phyloP scores from a whole-genome alignment of 2,329 filamentous ascomycete species.

The Shiraia sp. region DNA sequence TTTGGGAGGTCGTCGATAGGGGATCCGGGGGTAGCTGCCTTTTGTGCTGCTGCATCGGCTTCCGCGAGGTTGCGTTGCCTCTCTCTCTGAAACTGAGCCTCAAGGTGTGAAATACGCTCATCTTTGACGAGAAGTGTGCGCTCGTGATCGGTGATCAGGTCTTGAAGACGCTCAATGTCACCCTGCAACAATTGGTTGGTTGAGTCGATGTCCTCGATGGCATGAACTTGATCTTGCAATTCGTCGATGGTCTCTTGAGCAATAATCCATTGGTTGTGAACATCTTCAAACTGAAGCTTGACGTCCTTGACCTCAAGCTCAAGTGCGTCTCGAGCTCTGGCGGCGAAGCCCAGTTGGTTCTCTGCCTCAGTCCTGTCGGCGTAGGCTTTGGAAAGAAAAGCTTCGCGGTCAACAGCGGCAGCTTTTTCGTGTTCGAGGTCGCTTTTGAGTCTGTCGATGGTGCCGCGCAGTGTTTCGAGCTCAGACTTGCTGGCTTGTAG shows the following conservation, averaged over 20 bases:
- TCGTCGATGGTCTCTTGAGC: conserved; percentile 8
- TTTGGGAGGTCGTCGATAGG: conserved; percentile 8
- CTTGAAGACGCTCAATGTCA: conserved; percentile 14
- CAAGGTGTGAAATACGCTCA: conserved; percentile 27
- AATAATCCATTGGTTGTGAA: conserved; percentile 14
- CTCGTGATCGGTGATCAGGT: conserved; percentile 10
- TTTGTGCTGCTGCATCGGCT: conserved; percentile 9
- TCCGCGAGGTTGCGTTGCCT: conserved; percentile 9
- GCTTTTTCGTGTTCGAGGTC: conserved; percentile 4
- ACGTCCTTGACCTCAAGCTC: conserved; percentile 3
- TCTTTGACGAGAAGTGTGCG: conserved; percentile 26
- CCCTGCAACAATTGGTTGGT: conserved; percentile 6
- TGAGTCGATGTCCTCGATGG: conserved; percentile 6
- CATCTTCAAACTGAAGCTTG: conserved; percentile 12
- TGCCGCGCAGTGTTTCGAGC: not conserved
- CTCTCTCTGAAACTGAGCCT: conserved; percentile 23
- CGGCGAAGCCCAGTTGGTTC: not conserved
- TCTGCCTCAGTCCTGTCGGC: conserved; percentile 6
- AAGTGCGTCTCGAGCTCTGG: conserved; percentile 9
- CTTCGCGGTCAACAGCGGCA: not conserved
- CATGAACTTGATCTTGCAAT: conserved; percentile 7
- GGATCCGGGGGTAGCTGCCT: conserved; percentile 12
- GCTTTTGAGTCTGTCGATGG: conserved; percentile 1
- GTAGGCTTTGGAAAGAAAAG: conserved; percentile 9
- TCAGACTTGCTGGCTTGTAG: not conserved